Evolutionary conservation across 805 yeast species (phyloP).

Genomic region (Pachysolen tannophilus): DNA sequence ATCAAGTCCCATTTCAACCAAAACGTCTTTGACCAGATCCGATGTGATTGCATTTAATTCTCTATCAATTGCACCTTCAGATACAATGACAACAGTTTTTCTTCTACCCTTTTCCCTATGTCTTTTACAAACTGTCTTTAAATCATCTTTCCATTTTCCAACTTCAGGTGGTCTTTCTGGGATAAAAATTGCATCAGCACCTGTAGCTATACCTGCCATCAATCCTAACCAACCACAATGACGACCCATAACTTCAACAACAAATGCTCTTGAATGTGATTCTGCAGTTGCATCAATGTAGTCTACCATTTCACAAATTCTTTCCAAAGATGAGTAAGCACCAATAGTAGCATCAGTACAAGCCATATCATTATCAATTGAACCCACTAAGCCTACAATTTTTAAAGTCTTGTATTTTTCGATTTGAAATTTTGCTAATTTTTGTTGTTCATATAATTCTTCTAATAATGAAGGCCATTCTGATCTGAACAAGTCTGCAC

Average conservation of each 20-base stretch:
- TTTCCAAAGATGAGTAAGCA: constrained; percentile 85
- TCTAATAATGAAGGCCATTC: constrained; percentile 90
- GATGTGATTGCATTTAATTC: constrained; percentile 77
- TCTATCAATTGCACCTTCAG: constrained; percentile 92
- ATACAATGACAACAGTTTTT: constrained; percentile 92
- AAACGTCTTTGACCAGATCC: constrained; percentile 71
- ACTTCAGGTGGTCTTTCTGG: constrained; percentile 88
- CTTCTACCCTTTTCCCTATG: constrained; percentile 87
- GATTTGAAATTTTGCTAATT: constrained; percentile 50
- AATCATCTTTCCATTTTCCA: constrained; percentile 70
- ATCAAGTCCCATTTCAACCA: constrained; percentile 81
- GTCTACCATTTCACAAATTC: constrained; percentile 92
- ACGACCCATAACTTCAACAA: constrained; percentile 98
- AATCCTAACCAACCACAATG: constrained; percentile 99
- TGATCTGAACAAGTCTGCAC: constrained; percentile 88
- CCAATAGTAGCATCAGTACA: constrained; percentile 96
- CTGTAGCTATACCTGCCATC: constrained; percentile 95
- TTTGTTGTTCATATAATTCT: constrained; percentile 54
- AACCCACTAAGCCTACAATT: constrained; percentile 92
- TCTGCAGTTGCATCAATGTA: constrained; percentile 96
- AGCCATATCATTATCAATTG: constrained; percentile 97
- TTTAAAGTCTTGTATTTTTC: constrained; percentile 63
- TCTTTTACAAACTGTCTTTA: constrained; percentile 64
- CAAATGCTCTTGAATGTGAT: constrained; percentile 96
- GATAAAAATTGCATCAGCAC: constrained; percentile 89